Evolutionary conservation across 108 stramenopile species (phyloP), one percentile per base, ranked within the genome.

Genomic region (Cyclotella baltica): DNA sequence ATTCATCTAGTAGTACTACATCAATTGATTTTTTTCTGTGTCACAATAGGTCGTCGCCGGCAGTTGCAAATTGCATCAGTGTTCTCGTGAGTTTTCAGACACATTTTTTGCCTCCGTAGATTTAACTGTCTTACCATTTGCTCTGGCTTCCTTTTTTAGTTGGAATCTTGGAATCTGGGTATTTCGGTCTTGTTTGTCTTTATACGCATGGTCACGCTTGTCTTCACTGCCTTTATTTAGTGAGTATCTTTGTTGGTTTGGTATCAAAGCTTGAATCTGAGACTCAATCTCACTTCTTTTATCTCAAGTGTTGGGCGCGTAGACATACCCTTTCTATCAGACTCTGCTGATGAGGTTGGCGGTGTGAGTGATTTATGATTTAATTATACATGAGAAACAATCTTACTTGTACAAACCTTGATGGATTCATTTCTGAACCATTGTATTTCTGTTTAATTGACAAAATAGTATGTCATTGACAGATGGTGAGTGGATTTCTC

Each of bases 301-400:
- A n/a, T n/a, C n/a, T n/a, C n/a, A n/a, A n/a, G n/a, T 47, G 77
- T 88, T 35, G 87, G 85, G 19, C 69, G 87, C 0, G 78, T 90
- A 27, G 92, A 92, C 64, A 70, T 71, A 19, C 85, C 86, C 0
- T 88, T 90, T 31, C 66, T 92, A n/a, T 83, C 87, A 36, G 78
- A 84, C 16, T 76, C 70, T 22, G 82, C 81, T n/a, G 84, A 53
- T 46, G 62, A 77, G 33, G 48, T 86, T 38, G 80, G 71, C 11
- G 40, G 33, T 28, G 46, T 53, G 3, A 35, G 33, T 30, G 2
- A 27, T n/a, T 23, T 13, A 2, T 28, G 4, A 1, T 2, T 8
- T 10, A 47, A n/a, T n/a, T n/a, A n/a, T n/a, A n/a, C n/a, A n/a
- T n/a, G n/a, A n/a, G n/a, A n/a, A n/a, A n/a, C n/a, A n/a, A n/a